A percentile compares a stretch with the other conserved stretches of the same genome.
phyloP scores from a whole-genome alignment of 352 stramenopile species.

The Pythium monospermum region DNA sequence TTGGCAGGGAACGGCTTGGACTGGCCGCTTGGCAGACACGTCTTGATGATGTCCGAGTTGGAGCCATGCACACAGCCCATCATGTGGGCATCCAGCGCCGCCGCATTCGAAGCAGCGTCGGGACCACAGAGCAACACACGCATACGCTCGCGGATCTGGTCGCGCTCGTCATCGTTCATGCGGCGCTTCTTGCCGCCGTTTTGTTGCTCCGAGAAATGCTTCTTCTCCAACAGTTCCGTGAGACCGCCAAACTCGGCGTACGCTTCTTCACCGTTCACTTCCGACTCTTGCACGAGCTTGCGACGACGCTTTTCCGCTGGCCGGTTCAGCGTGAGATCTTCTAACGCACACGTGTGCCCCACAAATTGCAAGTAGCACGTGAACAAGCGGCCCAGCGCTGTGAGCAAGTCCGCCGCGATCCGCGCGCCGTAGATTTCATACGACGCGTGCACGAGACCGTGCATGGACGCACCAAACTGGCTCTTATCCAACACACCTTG shows the following conservation, averaged over 20 bases:
- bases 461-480: conserved; percentile 97
- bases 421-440: conserved; percentile 90
- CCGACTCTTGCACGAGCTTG: conserved; percentile 85
- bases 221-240: conserved; percentile 55
- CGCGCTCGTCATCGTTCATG: conserved; percentile 80
- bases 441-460: conserved; percentile 97
- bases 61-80: conserved; percentile 87
- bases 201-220: conserved; percentile 37
- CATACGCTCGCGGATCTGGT: conserved; percentile 71
- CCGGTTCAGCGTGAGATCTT: conserved; percentile 97
- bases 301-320: conserved; percentile 90
- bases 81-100: conserved; percentile 86
- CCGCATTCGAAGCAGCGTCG: conserved; percentile 67
- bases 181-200: conserved; percentile 59
- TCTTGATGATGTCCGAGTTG: conserved; percentile 98
- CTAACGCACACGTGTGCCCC: conserved; percentile 98
- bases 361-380: conserved; percentile 98
- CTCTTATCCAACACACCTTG: conserved; percentile 98
- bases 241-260: conserved; percentile 84
- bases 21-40: conserved; percentile 96
- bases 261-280: conserved; percentile 74
- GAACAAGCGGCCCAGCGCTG: conserved; percentile 89
- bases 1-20: conserved; percentile 98
- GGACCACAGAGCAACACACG: conserved; percentile 61
- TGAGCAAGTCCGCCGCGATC: conserved; percentile 79